phyloP scores from a whole-genome alignment of 164 flowering plant species.

The Euptelea pleiosperma region DNA sequence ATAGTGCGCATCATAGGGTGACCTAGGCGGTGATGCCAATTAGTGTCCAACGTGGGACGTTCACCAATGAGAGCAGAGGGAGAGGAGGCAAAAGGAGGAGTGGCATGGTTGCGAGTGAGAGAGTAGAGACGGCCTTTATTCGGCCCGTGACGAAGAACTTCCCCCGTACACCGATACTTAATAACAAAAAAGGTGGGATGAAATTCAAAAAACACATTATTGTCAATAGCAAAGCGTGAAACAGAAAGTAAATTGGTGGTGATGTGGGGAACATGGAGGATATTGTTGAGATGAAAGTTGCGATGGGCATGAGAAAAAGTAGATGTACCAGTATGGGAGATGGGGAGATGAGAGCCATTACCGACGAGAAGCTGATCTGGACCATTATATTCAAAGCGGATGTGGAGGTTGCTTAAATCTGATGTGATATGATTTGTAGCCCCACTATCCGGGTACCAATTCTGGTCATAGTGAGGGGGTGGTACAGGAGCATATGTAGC shows the following conservation, averaged over 20 bases:
- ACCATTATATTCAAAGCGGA: background rate
- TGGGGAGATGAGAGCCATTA: background rate
- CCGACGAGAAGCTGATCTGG: background rate
- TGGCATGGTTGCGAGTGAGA: background rate
- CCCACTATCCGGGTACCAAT: background rate
- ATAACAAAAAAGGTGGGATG: background rate
- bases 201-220: background rate
- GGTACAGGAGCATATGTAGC: too few species aligned
- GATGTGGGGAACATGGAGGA: background rate
- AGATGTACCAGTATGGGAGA: background rate
- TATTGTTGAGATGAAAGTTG: background rate
- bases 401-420: background rate
- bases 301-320: background rate
- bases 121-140: background rate
- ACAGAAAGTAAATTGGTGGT: background rate
- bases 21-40: slow-evolving; percentile 1
- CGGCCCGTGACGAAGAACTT: background rate
- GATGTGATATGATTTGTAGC: slow-evolving; percentile 4
- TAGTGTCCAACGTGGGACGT: background rate
- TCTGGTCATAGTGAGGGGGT: too few species aligned
- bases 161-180: background rate
- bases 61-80: background rate
- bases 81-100: background rate
- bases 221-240: background rate
- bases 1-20: background rate